These are phyloP conservation scores for Thalassiosira mediterranea DNA, from an alignment of 352 stramenopile genomes.

Conservation along the genomic window DNA sequence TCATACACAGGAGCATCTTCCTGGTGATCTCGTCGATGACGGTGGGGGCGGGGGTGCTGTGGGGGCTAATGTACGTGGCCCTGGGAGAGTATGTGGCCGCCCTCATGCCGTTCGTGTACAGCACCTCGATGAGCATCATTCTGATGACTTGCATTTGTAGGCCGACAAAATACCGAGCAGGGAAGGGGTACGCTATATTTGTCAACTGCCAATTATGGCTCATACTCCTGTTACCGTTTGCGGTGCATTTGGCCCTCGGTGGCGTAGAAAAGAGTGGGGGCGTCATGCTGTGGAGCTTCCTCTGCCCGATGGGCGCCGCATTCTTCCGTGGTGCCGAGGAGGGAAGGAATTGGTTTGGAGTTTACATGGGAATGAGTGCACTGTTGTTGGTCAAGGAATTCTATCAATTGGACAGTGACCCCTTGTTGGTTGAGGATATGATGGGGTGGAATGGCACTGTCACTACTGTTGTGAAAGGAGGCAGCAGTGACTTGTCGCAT, in stretches of 20 bases:
- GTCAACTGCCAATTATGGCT: slow-evolving; percentile 34
- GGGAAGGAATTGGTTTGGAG: slow-evolving; percentile 32
- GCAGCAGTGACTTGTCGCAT: too few species aligned
- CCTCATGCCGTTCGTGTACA: slow-evolving; percentile 35
- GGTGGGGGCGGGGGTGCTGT: slow-evolving; percentile 15
- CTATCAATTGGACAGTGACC: too few species aligned
- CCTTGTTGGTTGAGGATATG: too few species aligned
- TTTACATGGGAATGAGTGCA: slow-evolving; percentile 30
- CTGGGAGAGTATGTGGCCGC: slow-evolving; percentile 33
- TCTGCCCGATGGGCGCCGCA: slow-evolving; percentile 53
- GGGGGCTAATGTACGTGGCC: slow-evolving; percentile 32
- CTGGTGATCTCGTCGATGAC: slow-evolving; percentile 36
- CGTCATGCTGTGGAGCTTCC: slow-evolving; percentile 51
- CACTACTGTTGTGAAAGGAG: too few species aligned
- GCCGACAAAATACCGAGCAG: too few species aligned
- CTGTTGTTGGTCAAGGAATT: slow-evolving; percentile 21
- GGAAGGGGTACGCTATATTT: slow-evolving; percentile 28
- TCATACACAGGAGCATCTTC: slow-evolving; percentile 40
- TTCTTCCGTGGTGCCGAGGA: slow-evolving; percentile 35
- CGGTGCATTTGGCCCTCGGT: slow-evolving; percentile 36
- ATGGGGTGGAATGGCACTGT: slow-evolving; percentile 6
- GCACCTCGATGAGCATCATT: slow-evolving; percentile 8
- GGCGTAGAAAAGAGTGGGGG: slow-evolving; percentile 29
- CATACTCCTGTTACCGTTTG: slow-evolving; percentile 47
- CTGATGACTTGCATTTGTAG: slow-evolving; percentile 25